Conservation (phyloP, 2,329 filamentous ascomycete genomes). For the Aspergillaceae sp. region DNA sequence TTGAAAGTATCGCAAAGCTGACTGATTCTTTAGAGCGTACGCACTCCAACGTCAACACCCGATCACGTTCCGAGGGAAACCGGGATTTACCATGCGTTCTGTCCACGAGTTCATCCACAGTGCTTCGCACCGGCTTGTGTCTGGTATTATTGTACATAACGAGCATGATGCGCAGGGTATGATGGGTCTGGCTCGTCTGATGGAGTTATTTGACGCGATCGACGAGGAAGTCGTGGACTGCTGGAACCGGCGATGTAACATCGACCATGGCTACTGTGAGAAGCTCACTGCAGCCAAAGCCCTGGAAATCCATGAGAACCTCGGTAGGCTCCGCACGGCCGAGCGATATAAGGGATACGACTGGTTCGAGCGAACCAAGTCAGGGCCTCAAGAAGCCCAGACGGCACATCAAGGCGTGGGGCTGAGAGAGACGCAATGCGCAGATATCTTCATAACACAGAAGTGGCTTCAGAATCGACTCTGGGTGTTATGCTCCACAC, state of each 20-base stretch:
- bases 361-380: constrained; percentile 28
- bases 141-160: constrained; percentile 36
- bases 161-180: constrained; percentile 36
- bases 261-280: constrained; percentile 54
- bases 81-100: constrained; percentile 32
- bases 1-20: no score
- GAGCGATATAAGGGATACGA: constrained; percentile 31
- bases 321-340: constrained; percentile 22
- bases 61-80: constrained; percentile 35
- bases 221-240: constrained; percentile 38
- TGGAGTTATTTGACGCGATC: constrained; percentile 38
- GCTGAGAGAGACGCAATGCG: constrained; percentile 32
- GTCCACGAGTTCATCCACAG: constrained; percentile 34
- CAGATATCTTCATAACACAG: constrained; percentile 36
- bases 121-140: constrained; percentile 27
- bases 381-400: constrained; percentile 10
- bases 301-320: constrained; percentile 28
- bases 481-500: constrained; percentile 35
- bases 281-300: constrained; percentile 59
- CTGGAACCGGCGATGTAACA: constrained; percentile 43
- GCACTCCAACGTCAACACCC: constrained; percentile 35
- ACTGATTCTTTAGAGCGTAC: constrained; percentile 25
- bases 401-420: constrained; percentile 18
- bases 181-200: constrained; percentile 35
- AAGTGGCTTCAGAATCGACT: constrained; percentile 38